These are phyloP conservation scores for Saposhnikovia divaricata DNA, from an alignment of 129 eudicot genomes.

Conservation along the genomic window DNA sequence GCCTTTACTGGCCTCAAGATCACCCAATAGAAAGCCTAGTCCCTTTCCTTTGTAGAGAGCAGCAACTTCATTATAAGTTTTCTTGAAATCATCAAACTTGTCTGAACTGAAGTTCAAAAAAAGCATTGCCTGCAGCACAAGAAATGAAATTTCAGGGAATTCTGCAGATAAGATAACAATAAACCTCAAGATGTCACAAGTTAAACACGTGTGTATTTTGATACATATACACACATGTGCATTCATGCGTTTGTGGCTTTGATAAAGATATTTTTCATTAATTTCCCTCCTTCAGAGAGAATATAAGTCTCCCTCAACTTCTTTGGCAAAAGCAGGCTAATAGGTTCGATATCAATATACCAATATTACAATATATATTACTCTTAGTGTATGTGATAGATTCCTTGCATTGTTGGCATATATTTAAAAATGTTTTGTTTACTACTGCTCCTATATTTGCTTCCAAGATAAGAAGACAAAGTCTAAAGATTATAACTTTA, in stretches of 20 bases:
- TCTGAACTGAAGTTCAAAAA: conserved; percentile 54
- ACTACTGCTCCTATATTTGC: background rate
- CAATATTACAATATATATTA: background rate
- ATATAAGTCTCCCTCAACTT: background rate
- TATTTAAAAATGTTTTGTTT: background rate
- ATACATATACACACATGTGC: background rate
- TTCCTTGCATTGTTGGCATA: background rate
- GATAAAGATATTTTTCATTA: background rate
- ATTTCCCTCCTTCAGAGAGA: background rate
- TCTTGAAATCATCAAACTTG: conserved; percentile 35
- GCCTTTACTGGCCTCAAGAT: conserved; percentile 49
- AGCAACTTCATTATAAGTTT: conserved; percentile 47
- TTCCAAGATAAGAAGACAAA: background rate
- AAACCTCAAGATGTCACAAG: background rate
- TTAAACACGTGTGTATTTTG: background rate
- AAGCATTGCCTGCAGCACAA: conserved; percentile 45
- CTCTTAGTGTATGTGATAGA: background rate
- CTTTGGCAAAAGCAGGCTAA: background rate
- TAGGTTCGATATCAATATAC: background rate
- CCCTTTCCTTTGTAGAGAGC: conserved; percentile 56
- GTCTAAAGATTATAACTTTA: background rate
- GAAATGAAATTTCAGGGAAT: background rate
- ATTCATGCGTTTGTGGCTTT: background rate
- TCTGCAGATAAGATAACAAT: background rate
- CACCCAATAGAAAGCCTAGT: conserved; percentile 54